Base-by-base conservation (phyloP, 2,329 filamentous ascomycete species). In the Hysterium pulicare region DNA sequence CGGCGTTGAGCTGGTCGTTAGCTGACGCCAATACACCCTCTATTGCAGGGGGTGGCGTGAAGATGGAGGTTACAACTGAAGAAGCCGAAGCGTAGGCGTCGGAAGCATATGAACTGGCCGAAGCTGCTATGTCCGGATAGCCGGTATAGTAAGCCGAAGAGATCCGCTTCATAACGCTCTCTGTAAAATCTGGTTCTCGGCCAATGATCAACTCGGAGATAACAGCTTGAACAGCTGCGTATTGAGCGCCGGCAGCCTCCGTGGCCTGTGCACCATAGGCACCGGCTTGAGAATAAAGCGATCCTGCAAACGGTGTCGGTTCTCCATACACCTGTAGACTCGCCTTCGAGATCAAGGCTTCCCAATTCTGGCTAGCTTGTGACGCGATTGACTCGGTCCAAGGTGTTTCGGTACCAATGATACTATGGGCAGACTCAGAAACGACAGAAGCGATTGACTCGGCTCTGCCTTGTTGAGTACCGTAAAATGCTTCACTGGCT, bases 121-220 rank as follows among this genome's bases (percentile, higher is more conserved):
- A 76, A 1, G 75, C 72, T 9, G 73, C 74, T 6, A 76, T 71
- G 1, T 74, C 81, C 0, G 80, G 74, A 2, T 78, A 69, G 1
- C 82, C 84, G 0, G 82, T 87, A 19, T 81, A 79, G 57, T 91
- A 93, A 0, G 82, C 86, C 3, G 78, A 83, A 42, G 80, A 79
- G 10, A 95, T 75, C 39, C 85, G 79, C 40, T 73, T 81, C 67
- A 89, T 81, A 3, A 91, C 84, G 45, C 86, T 90, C 58, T 94
- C 86, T 0, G 84, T 90, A 56, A 89, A 94, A 11, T 83, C 81
- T 0, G 87, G 83, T 60, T 94, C 88, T 62, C 84, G 88, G 40
- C 86, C 89, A 31, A 77, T 69, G 11, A 95, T 73, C 1, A 94
- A 72, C 64, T 94, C 88, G 1, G 84, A 86, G 11, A 95, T 76